Evolutionary conservation across 345 rosid genomes (phyloP).

Genomic region (Euphorbia tirucalli): DNA sequence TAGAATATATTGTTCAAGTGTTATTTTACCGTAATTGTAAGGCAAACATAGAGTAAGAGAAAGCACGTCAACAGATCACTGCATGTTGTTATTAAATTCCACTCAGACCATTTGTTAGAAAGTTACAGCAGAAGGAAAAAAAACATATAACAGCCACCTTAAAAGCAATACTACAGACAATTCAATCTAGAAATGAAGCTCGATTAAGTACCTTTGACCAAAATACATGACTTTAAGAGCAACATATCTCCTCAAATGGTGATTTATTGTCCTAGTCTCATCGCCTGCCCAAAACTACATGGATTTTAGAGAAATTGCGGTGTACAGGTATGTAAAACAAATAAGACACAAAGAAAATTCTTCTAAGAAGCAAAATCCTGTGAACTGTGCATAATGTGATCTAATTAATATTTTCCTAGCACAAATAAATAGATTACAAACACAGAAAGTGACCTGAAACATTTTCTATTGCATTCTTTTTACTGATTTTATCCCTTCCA

Average conservation of each 20-base stretch:
- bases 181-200: not conserved
- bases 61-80: not conserved
- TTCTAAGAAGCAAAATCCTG: not conserved
- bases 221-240: conserved; percentile 88
- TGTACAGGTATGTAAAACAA: no score
- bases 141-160: not conserved
- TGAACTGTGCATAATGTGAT: not conserved
- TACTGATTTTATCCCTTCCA: conserved; percentile 20
- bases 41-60: not conserved
- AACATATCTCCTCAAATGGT: conserved; percentile 56
- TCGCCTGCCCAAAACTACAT: conserved; percentile 15
- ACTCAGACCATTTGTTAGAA: not conserved
- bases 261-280: conserved; percentile 26
- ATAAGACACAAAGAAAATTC: not conserved
- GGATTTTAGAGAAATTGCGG: not conserved
- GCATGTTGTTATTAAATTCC: not conserved
- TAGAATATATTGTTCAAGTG: not conserved
- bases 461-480: conserved; percentile 33
- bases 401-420: not conserved
- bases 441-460: conserved; percentile 24
- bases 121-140: not conserved
- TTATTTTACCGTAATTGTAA: not conserved
- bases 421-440: not conserved
- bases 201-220: conserved; percentile 65
- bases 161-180: not conserved